Percentiles rank a stretch among this genome's conserved stretches.
Evolutionary conservation across 2,329 filamentous ascomycete genomes (phyloP).

Genomic region (Calonectria pseudoturangicola): DNA sequence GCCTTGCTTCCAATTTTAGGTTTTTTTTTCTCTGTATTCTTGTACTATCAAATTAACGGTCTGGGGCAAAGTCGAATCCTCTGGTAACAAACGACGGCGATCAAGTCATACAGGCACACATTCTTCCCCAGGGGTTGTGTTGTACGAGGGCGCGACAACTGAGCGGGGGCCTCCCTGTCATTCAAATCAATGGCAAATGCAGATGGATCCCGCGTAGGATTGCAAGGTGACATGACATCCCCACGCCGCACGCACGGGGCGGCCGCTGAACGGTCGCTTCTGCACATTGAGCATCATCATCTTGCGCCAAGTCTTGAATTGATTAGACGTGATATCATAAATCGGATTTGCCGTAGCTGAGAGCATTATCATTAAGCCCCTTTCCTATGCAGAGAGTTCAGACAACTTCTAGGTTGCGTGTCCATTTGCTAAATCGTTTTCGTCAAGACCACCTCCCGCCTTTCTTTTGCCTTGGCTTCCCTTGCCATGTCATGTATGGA

Average conservation of each 20-base stretch:
- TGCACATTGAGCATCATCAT: slow-evolving; percentile 24
- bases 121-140: background rate
- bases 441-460: slow-evolving; percentile 18
- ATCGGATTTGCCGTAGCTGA: slow-evolving; percentile 7
- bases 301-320: background rate
- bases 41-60: too few species aligned
- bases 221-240: slow-evolving; percentile 34
- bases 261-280: slow-evolving; percentile 11
- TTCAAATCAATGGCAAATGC: slow-evolving; percentile 27
- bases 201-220: slow-evolving; percentile 37
- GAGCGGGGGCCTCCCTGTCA: slow-evolving; percentile 21
- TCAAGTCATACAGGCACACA: too few species aligned
- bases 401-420: slow-evolving; percentile 13
- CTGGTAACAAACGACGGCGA: too few species aligned
- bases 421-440: slow-evolving; percentile 26
- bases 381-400: slow-evolving; percentile 15
- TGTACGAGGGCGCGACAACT: background rate
- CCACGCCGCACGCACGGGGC: slow-evolving; percentile 36
- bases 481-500: slow-evolving; percentile 25
- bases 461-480: background rate
- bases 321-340: slow-evolving; percentile 19
- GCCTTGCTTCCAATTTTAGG: too few species aligned
- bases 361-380: slow-evolving; percentile 19
- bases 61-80: too few species aligned
- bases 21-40: too few species aligned